Evolutionary conservation across 345 rosid species (phyloP).

Genomic region (Syzygium grande): DNA sequence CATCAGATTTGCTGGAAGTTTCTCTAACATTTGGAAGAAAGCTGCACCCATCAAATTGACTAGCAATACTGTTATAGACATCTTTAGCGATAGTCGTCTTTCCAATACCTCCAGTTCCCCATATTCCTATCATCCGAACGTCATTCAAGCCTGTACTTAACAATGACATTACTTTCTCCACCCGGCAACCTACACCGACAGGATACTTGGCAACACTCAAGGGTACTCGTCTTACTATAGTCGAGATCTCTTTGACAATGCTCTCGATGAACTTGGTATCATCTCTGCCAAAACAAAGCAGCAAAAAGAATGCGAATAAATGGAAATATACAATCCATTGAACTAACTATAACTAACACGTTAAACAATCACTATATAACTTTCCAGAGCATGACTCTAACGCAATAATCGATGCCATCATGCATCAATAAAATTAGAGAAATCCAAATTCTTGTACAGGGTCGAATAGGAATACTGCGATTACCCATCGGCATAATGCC

Average conservation of each 20-base stretch:
- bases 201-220: slow-evolving; percentile 2
- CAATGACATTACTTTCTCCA: not conserved
- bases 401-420: too few relatives aligned
- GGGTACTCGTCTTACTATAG: not conserved
- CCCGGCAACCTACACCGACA: slow-evolving; percentile 1
- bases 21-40: slow-evolving; percentile 30
- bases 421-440: too few relatives aligned
- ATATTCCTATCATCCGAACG: not conserved
- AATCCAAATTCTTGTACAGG: rapidly evolving
- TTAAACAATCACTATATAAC: rapidly evolving
- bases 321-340: rapidly evolving
- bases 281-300: not conserved
- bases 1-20: not conserved
- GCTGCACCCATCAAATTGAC: slow-evolving; percentile 15
- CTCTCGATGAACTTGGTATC: not conserved
- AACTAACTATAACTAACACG: not conserved
- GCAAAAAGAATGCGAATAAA: not conserved
- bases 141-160: not conserved
- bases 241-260: not conserved
- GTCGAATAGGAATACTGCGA: too few relatives aligned
- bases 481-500: not conserved
- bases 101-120: slow-evolving; percentile 5
- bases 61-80: slow-evolving; percentile 6
- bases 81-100: slow-evolving; percentile 17
- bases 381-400: too few relatives aligned